These are phyloP conservation scores for Talaromyces adpressus DNA, from an alignment of 495 filamentous ascomycete genomes.

Conservation along the genomic window DNA sequence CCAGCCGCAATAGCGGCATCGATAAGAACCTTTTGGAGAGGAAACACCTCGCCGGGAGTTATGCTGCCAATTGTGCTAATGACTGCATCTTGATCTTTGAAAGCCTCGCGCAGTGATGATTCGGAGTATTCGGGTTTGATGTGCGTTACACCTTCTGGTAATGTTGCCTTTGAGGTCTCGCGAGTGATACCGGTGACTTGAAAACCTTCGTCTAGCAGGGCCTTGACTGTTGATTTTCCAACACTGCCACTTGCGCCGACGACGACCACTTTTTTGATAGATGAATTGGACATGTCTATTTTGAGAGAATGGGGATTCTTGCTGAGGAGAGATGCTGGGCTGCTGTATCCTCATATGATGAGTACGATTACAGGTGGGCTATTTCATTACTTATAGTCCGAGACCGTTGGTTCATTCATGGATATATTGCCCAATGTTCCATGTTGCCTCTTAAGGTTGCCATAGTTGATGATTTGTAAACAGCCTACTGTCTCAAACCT, in stretches of 20 bases:
- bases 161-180: constrained; percentile 13
- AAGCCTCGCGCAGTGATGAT: constrained; percentile 25
- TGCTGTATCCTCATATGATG: background rate
- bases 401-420: background rate
- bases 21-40: constrained; percentile 42
- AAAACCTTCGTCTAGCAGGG: constrained; percentile 48
- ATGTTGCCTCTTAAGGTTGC: background rate
- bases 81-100: constrained; percentile 31
- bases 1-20: constrained; percentile 53
- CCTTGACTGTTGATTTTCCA: constrained; percentile 48
- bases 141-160: constrained; percentile 21
- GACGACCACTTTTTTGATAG: background rate
- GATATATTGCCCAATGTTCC: background rate
- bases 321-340: background rate
- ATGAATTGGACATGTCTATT: background rate
- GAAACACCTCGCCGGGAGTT: constrained; percentile 12
- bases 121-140: constrained; percentile 38
- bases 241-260: constrained; percentile 45
- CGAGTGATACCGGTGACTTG: constrained; percentile 32
- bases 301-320: background rate
- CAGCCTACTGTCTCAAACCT: background rate
- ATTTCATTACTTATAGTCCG: no score
- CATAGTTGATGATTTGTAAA: background rate
- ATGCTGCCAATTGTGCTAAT: constrained; percentile 22
- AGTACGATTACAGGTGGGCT: background rate